A percentile compares a stretch with the other conserved stretches of the same genome.
Conservation (phyloP, 306 rosid species). For the Chamaecrista fasciculata region DNA sequence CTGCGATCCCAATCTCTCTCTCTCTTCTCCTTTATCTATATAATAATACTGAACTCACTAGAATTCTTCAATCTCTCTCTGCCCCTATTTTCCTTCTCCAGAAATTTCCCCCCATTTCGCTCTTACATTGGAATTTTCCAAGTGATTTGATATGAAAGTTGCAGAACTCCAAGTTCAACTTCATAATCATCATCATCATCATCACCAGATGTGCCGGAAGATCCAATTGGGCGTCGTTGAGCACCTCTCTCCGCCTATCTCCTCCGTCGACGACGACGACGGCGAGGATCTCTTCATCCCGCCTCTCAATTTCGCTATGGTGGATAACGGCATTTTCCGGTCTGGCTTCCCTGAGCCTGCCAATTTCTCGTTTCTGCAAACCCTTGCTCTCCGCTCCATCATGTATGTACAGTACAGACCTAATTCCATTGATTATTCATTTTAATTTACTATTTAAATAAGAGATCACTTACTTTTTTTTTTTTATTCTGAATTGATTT, state of each 20-base stretch:
- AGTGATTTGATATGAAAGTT: conserved; percentile 49
- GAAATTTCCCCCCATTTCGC: not conserved
- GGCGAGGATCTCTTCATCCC: conserved; percentile 68
- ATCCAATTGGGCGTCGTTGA: conserved; percentile 26
- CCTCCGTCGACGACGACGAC: not conserved
- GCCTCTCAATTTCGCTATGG: conserved; percentile 93
- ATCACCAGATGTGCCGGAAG: conserved; percentile 43
- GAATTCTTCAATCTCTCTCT: not conserved
- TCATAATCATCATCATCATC: not conserved
- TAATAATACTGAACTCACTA: not conserved
- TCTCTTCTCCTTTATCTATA: not conserved
- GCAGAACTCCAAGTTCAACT: conserved; percentile 7
- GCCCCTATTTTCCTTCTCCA: not conserved
- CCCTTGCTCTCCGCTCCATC: conserved; percentile 85
- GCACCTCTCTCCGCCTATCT: not conserved
- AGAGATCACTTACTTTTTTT: too few relatives aligned
- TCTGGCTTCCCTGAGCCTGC: conserved; percentile 89
- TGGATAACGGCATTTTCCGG: conserved; percentile 93
- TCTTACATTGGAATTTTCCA: not conserved
- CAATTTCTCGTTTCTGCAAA: conserved; percentile 84
- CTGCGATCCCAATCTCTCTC: conserved; percentile 35
- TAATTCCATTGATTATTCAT: conserved; percentile 20
- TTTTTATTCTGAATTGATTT: too few relatives aligned
- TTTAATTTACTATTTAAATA: too few relatives aligned
- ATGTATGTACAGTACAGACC: conserved; percentile 59